Base-by-base conservation (phyloP, 1,284 basidiomycete species). In the Coniferiporia weirii region DNA sequence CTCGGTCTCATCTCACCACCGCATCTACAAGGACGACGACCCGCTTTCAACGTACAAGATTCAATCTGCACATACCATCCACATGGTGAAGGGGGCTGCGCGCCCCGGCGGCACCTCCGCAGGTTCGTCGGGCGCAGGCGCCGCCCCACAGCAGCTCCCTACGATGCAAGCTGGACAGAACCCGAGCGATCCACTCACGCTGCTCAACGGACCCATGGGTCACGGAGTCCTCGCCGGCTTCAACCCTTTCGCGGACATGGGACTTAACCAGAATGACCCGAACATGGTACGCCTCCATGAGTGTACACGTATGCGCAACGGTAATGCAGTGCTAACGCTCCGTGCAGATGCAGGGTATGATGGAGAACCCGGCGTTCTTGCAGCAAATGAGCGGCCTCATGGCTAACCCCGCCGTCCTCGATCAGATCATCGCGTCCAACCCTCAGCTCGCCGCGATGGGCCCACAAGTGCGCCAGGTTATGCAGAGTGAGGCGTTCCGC, bases 41-140 rank as follows among this genome's bases (percentile, higher is more conserved):
- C 68, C 72, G 13, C 77, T 96, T 5, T 84, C 89, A 1, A 78
- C 79, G 13, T 96, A 96, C 81, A 95, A 95, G 79, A 93, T 96
- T 63, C 89, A 92, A 69, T 79, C 85, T 1, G 79, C 82, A 8
- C 90, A 96, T 70, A 95, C 93, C 0, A 85, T 95, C 49, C 93
- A 95, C 70, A 93, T 96, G 89, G 93, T 96, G 66, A 96, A 95
- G 72, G 91, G 92, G 47, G 85, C 83, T 1, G 78, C 86, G 9
- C 83, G 87, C 35, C 54, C 71, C 1, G 51, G 68, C 7, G 65
- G 71, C 0, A 64, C 75, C 1, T 59, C 70, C 4, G 61, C 69
- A 0, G 63, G 70, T 48, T 20, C 73, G 1, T 49, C 73, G 7
- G 54, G 72, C 12, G 61, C 76, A 12, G 70, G 72, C 46, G 51